These are phyloP conservation scores for Angomonas ambiguus DNA, from an alignment of 208 protist genomes.

Conservation along the genomic window DNA sequence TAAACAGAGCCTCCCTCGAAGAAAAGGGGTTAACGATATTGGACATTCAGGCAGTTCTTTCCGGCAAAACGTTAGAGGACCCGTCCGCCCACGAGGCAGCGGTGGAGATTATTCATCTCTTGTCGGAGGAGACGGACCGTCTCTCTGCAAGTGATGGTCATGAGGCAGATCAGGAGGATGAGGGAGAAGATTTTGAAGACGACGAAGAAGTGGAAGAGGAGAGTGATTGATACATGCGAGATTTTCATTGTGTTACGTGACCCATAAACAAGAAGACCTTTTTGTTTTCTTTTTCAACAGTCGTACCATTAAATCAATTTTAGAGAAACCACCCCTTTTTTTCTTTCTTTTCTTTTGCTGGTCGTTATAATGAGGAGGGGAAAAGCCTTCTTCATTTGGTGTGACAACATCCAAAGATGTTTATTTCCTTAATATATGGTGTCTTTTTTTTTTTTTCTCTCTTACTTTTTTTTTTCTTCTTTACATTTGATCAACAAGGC, in stretches of 20 bases:
- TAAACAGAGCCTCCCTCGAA: slow-evolving; percentile 52
- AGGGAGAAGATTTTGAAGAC: slow-evolving; percentile 19
- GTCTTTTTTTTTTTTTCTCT: too few relatives aligned
- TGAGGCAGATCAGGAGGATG: slow-evolving; percentile 42
- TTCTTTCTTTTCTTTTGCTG: slow-evolving; percentile 9
- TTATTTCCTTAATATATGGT: too few relatives aligned
- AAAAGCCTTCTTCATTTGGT: too few relatives aligned
- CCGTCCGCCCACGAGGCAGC: slow-evolving; percentile 50
- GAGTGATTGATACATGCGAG: too few relatives aligned
- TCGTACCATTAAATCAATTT: neutral
- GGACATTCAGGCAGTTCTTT: slow-evolving; percentile 68
- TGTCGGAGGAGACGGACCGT: slow-evolving; percentile 61
- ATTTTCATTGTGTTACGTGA: too few relatives aligned
- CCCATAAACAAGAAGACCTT: neutral
- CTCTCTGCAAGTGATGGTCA: slow-evolving; percentile 48
- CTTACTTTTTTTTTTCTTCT: slow-evolving; percentile 12
- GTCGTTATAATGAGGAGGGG: too few relatives aligned
- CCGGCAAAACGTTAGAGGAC: slow-evolving; percentile 47
- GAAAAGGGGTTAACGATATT: slow-evolving; percentile 60
- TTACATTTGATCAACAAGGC: neutral
- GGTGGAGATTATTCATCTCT: slow-evolving; percentile 65
- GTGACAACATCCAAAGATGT: too few relatives aligned
- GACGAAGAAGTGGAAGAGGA: slow-evolving; percentile 6
- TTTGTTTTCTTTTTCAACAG: slow-evolving; percentile 7
- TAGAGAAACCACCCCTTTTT: neutral